Percentiles rank a stretch among this genome's conserved stretches.
These are phyloP conservation scores for Malbranchea cinnamomea DNA, from an alignment of 2,329 filamentous ascomycete species.

Conservation along the genomic window DNA sequence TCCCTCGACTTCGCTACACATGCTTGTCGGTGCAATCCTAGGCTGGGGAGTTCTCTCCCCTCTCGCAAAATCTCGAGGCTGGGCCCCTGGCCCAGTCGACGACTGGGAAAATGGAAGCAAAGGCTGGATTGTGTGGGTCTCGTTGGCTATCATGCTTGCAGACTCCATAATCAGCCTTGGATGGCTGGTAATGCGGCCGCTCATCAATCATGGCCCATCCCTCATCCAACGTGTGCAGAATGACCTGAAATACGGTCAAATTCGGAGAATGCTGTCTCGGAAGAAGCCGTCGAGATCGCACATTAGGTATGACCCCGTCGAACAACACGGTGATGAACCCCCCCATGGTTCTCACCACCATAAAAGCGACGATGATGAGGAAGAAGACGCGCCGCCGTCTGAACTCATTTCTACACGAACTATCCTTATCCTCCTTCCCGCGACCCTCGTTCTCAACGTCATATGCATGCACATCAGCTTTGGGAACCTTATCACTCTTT, in stretches of 20 bases:
- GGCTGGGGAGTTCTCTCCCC: conserved; percentile 89
- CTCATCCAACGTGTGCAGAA: conserved; percentile 18
- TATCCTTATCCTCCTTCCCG: conserved; percentile 58
- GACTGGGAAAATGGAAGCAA: conserved; percentile 92
- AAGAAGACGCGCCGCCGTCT: conserved; percentile 67
- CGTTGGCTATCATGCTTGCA: conserved; percentile 88
- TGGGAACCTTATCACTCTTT: conserved; percentile 62
- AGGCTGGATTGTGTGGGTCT: conserved; percentile 97
- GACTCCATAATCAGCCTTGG: conserved; percentile 81
- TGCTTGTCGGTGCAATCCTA: conserved; percentile 76
- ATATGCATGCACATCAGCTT: conserved; percentile 71
- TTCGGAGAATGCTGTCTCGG: conserved; percentile 12
- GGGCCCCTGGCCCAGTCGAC: conserved; percentile 74
- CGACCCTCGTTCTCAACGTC: conserved; percentile 69
- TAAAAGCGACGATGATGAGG: conserved; percentile 26
- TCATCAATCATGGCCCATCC: conserved; percentile 34
- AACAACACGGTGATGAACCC: conserved; percentile 17
- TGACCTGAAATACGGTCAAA: conserved; percentile 15
- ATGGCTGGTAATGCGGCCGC: conserved; percentile 55
- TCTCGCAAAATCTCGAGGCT: conserved; percentile 67
- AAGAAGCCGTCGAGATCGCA: conserved; percentile 4
- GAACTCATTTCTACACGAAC: conserved; percentile 62
- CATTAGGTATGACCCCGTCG: conserved; percentile 10
- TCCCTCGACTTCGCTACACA: conserved; percentile 83
- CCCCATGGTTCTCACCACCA: conserved; percentile 12